These are phyloP conservation scores for Leccinum rimulosum DNA, from an alignment of 768 basidiomycete species.

Conservation along the genomic window DNA sequence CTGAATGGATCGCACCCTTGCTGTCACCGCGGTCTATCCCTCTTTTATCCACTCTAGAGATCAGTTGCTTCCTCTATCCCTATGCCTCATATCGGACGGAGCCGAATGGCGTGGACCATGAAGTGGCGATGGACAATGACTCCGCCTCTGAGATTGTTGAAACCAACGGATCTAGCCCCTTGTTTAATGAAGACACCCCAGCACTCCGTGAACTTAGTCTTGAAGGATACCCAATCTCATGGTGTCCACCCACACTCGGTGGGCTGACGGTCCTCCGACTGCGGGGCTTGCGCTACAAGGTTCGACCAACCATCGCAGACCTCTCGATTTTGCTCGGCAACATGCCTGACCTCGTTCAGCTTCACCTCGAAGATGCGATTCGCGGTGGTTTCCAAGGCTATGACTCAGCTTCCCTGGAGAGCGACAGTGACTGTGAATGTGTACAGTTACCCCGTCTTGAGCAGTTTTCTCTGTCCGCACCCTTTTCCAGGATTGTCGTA, in stretches of 20 bases:
- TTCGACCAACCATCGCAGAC: neutral
- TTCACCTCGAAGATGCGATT: neutral
- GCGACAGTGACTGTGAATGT: neutral
- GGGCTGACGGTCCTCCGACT: neutral
- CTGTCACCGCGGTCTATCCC: neutral
- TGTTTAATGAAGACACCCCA: neutral
- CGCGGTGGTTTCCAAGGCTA: neutral
- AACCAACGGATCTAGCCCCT: neutral
- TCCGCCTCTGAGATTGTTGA: neutral
- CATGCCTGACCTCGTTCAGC: neutral
- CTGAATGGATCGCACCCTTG: neutral
- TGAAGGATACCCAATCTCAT: neutral
- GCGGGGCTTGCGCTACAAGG: neutral
- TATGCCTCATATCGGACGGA: neutral
- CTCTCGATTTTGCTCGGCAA: neutral
- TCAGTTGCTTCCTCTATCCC: neutral
- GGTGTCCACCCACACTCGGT: neutral
- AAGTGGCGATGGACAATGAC: neutral
- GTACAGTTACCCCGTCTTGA: neutral
- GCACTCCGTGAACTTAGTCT: neutral
- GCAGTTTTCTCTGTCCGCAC: neutral
- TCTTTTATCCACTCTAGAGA: neutral
- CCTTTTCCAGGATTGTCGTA: neutral
- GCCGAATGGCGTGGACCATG: neutral
- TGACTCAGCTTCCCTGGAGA: neutral